These are phyloP conservation scores for Exophiala mesophila DNA, from an alignment of 2,329 filamentous ascomycete genomes.

Conservation along the genomic window DNA sequence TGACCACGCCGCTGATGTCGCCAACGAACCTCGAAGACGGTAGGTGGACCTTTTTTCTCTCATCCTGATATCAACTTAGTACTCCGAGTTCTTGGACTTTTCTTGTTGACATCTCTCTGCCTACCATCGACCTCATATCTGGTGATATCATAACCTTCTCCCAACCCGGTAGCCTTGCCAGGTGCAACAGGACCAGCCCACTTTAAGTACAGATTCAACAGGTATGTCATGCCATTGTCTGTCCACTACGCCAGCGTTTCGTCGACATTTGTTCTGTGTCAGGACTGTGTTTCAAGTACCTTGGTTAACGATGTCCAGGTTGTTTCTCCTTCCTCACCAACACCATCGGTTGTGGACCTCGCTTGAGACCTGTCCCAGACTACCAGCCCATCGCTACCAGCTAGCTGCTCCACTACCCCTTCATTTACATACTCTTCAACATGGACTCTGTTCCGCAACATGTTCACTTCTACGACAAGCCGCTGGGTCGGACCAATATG, in stretches of 20 bases:
- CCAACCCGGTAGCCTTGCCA: constrained; percentile 11
- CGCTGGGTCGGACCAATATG: constrained; percentile 25
- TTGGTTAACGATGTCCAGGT: constrained; percentile 9
- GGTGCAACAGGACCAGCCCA: constrained; percentile 7
- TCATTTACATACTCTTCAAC: constrained; percentile 13
- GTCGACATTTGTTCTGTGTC: constrained; percentile 21
- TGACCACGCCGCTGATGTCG: neutral
- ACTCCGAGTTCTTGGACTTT: constrained; percentile 4
- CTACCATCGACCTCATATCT: no score
- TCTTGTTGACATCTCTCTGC: no score
- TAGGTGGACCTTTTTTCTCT: neutral
- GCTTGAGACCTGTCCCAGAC: neutral
- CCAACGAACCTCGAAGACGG: neutral
- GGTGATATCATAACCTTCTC: constrained; percentile 7
- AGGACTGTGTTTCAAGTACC: constrained; percentile 18
- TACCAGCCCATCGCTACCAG: constrained; percentile 6
- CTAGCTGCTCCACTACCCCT: constrained; percentile 7
- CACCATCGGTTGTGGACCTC: constrained; percentile 4
- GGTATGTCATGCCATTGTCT: constrained; percentile 9
- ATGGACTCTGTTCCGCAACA: constrained; percentile 15
- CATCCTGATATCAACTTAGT: neutral
- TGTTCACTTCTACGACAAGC: constrained; percentile 22
- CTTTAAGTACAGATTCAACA: constrained; percentile 3
- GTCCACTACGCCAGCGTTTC: constrained; percentile 8
- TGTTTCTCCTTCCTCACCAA: constrained; percentile 12